Base-by-base conservation (phyloP, 768 basidiomycete species). In the Leccinum barrowsii region DNA sequence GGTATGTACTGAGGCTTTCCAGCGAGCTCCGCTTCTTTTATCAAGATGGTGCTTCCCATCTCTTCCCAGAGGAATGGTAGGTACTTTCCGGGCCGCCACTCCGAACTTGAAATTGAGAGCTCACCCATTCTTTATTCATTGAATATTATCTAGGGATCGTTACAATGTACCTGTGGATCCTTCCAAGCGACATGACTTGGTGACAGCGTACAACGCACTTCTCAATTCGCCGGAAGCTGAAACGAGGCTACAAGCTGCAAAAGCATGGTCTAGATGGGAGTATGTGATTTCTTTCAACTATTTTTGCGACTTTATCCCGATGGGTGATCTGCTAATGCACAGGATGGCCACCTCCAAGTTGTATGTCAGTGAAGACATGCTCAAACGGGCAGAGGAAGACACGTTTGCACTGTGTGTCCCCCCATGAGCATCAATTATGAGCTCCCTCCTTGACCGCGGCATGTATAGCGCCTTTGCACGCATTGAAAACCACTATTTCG, bases 191-290 rank as follows among this genome's bases (percentile, higher is more conserved):
- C 71, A 79, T 32, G 91, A 96, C 67, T 78, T 97, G 76, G 79
- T 97, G 47, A 71, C 79, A 8, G 95, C 95, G 0, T 98, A 97
- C 70, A 89, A 94, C 65, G 78, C 81, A 4, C 89, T 86, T 55
- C 82, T 96, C 49, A 86, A 85, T 66, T 85, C 89, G 6, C 74
- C 76, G 1, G 88, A 95, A 66, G 85, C 89, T 32, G 76, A 81
- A 63, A 82, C 77, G 4, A 79, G 89, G 34, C 64, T 88, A 32
- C 75, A 58, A 7, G 93, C 92, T 11, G 92, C 92, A 4, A 89
- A 82, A 65, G 90, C 91, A 3, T 95, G 93, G 92, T 77, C 87
- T 19, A 90, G 87, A 69, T 96, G 91, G 90, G 94, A 95, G 91
- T 91, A 65, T 68, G 91, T 80, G 22, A 5, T 49, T 17, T 34